Conservation (phyloP, 2,329 filamentous ascomycete species). For the Calonectria pteridis region DNA sequence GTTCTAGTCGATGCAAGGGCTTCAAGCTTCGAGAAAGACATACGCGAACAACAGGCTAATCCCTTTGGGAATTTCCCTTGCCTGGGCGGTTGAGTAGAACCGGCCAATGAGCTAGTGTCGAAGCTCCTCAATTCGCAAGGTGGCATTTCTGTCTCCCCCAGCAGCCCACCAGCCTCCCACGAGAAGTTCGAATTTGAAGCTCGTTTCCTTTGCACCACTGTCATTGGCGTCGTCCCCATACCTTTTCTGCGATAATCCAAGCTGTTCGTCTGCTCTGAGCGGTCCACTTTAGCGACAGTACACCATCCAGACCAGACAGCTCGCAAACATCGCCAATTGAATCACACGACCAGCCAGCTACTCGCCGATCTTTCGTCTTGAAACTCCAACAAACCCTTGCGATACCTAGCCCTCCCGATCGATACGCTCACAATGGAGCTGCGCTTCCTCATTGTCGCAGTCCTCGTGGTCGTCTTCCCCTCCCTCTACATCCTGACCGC, state of each 20-base stretch:
- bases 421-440: constrained; percentile 36
- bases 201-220: neutral
- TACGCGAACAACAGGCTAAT: neutral
- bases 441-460: constrained; percentile 40
- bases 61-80: neutral
- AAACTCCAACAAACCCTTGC: neutral
- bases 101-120: neutral
- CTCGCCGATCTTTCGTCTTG: neutral
- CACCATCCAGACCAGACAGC: neutral
- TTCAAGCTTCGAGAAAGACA: neutral
- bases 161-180: constrained; percentile 2
- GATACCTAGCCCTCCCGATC: neutral
- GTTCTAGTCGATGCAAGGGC: neutral
- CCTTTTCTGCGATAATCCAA: too few relatives aligned
- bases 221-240: neutral
- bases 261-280: too few relatives aligned
- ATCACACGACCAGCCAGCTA: neutral
- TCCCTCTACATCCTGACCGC: constrained; percentile 66
- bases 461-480: constrained; percentile 56
- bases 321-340: neutral
- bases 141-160: neutral
- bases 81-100: neutral
- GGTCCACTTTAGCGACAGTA: neutral
- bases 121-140: neutral
- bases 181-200: neutral